Evolutionary conservation across 768 basidiomycete genomes (phyloP).

Genomic region (Tulasnella sp.): DNA sequence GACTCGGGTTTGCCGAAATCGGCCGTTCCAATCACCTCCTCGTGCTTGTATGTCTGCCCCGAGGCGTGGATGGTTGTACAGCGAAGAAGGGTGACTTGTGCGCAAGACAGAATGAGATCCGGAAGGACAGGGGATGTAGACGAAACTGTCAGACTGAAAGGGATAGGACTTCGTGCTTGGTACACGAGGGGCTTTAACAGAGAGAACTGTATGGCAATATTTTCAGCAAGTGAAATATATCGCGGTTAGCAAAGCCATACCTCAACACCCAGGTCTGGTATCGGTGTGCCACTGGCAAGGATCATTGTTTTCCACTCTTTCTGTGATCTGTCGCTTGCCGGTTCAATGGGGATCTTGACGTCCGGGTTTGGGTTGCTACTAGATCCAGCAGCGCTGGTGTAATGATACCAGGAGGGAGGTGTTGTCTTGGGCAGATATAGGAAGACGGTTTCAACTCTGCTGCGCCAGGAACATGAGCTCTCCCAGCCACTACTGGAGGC

Average conservation of each 20-base stretch:
- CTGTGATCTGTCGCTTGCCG: slow-evolving; percentile 2
- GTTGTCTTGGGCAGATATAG: slow-evolving; percentile 15
- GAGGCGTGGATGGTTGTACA: not conserved
- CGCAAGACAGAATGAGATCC: slow-evolving; percentile 1
- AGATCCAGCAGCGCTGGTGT: not conserved
- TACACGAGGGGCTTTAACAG: not conserved
- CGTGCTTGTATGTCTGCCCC: not conserved
- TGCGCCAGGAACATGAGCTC: not conserved
- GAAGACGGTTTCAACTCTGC: slow-evolving; percentile 12
- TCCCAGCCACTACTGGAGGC: not conserved
- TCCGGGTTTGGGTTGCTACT: not conserved
- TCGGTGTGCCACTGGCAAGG: not conserved
- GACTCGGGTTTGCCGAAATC: slow-evolving; percentile 13
- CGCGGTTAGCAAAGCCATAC: not conserved
- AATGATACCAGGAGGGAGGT: slow-evolving; percentile 14
- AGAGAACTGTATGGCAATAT: not conserved
- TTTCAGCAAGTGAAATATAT: not conserved
- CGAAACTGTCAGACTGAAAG: not conserved
- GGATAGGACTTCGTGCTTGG: slow-evolving; percentile 11
- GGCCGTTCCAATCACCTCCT: slow-evolving; percentile 4
- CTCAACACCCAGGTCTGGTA: not conserved
- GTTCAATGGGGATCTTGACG: slow-evolving; percentile 3
- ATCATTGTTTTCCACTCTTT: slow-evolving; percentile 6
- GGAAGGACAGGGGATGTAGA: not conserved
- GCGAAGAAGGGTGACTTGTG: not conserved